phyloP scores from a whole-genome alignment of 1,139 yeast species.

The Saccharomyces hybrid region DNA sequence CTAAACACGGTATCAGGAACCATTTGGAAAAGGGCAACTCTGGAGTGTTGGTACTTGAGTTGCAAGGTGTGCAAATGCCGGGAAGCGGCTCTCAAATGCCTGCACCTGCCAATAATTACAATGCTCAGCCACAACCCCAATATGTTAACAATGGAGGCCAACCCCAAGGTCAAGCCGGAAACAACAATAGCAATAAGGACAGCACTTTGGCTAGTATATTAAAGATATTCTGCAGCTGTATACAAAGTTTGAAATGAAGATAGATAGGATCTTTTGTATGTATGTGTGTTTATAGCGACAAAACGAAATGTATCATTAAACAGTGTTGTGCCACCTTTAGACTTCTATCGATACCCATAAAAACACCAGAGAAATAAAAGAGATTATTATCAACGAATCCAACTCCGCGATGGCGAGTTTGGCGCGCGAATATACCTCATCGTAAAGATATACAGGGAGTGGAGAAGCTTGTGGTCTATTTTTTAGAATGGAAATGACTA shows the following conservation, averaged over 20 bases:
- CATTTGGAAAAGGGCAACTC: conserved; percentile 61
- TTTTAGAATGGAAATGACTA: background rate
- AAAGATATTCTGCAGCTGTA: background rate
- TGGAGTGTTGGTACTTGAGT: conserved; percentile 73
- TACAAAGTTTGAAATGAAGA: background rate
- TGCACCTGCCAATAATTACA: conserved; percentile 10
- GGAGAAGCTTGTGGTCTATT: background rate
- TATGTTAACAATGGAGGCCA: background rate
- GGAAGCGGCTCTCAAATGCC: conserved; percentile 15
- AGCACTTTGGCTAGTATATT: background rate
- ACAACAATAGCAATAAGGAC: background rate
- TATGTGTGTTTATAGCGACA: background rate
- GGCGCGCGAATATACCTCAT: background rate
- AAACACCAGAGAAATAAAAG: background rate
- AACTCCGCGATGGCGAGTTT: background rate
- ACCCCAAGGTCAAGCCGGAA: background rate
- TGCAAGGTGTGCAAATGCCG: conserved; percentile 46
- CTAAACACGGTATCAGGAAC: conserved; percentile 52
- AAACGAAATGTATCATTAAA: background rate
- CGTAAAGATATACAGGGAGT: background rate
- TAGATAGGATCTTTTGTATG: background rate
- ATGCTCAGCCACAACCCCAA: background rate
- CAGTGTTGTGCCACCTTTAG: background rate
- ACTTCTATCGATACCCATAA: background rate
- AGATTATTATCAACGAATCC: background rate